phyloP scores from a whole-genome alignment of 768 basidiomycete genomes.

The Russula sp. region DNA sequence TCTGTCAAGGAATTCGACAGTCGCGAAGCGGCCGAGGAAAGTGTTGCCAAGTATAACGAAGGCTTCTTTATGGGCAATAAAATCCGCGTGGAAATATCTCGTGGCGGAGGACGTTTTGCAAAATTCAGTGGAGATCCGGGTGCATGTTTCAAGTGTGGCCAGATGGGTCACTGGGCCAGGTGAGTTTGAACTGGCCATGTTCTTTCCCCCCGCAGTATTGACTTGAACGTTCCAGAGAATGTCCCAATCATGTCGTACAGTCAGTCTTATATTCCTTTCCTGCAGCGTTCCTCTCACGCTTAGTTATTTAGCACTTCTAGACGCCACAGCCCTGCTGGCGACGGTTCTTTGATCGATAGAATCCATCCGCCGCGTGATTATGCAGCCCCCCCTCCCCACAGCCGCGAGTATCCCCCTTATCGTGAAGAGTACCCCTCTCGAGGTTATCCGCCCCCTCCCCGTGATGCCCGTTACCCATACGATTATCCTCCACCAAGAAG shows the following conservation, averaged over 20 bases:
- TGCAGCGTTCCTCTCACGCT: constrained; percentile 31
- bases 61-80: constrained; percentile 91
- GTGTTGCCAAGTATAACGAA: constrained; percentile 84
- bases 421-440: constrained; percentile 56
- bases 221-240: constrained; percentile 53
- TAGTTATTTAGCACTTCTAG: constrained; percentile 40
- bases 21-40: constrained; percentile 78
- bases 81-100: constrained; percentile 83
- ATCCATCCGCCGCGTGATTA: constrained; percentile 55
- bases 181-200: constrained; percentile 37
- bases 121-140: constrained; percentile 85
- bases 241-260: constrained; percentile 54
- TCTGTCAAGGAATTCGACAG: constrained; percentile 72
- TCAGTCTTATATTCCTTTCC: constrained; percentile 39
- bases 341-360: constrained; percentile 56
- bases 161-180: constrained; percentile 89
- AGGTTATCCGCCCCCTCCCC: constrained; percentile 43
- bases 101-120: constrained; percentile 75
- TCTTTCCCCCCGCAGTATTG: constrained; percentile 17
- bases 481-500: constrained; percentile 51
- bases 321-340: constrained; percentile 40
- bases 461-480: constrained; percentile 61
- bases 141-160: constrained; percentile 84
- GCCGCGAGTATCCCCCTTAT: constrained; percentile 42
- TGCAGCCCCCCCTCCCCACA: constrained; percentile 40